Conservation (phyloP, 371 early-diverging fungal genomes). For the Actinomortierella wolfii region DNA sequence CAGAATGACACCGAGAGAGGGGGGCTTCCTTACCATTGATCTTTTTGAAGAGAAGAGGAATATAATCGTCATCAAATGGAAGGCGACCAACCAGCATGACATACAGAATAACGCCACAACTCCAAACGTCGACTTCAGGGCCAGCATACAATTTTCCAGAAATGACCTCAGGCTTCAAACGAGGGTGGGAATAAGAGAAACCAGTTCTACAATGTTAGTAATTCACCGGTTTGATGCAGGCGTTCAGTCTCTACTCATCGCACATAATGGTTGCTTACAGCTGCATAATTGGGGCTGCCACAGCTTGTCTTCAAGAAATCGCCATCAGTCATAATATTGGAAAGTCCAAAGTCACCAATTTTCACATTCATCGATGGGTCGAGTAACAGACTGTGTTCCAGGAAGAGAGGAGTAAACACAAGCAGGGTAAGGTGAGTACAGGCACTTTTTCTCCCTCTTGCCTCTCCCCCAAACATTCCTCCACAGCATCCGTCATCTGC, state of each 20-base stretch:
- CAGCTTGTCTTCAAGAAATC: conserved; percentile 96
- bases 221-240: no score
- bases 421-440: not conserved
- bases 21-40: conserved; percentile 78
- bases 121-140: conserved; percentile 99
- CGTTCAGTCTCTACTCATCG: not conserved
- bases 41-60: conserved; percentile 93
- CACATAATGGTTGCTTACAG: conserved; percentile 49
- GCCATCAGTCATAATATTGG: conserved; percentile 94
- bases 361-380: conserved; percentile 96
- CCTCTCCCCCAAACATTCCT: no score
- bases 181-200: conserved; percentile 4
- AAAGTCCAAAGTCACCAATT: conserved; percentile 97
- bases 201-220: not conserved
- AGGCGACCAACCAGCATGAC: conserved; percentile 99
- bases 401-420: not conserved
- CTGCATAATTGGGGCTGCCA: conserved; percentile 89
- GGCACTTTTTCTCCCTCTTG: no score
- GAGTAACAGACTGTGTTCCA: conserved; percentile 69
- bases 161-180: conserved; percentile 88
- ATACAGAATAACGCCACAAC: conserved; percentile 98
- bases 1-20: no score
- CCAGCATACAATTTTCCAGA: conserved; percentile 95
- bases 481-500: not conserved
- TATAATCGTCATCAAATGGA: conserved; percentile 99